phyloP scores from a whole-genome alignment of 352 stramenopile species.

The Pythium monospermum region DNA sequence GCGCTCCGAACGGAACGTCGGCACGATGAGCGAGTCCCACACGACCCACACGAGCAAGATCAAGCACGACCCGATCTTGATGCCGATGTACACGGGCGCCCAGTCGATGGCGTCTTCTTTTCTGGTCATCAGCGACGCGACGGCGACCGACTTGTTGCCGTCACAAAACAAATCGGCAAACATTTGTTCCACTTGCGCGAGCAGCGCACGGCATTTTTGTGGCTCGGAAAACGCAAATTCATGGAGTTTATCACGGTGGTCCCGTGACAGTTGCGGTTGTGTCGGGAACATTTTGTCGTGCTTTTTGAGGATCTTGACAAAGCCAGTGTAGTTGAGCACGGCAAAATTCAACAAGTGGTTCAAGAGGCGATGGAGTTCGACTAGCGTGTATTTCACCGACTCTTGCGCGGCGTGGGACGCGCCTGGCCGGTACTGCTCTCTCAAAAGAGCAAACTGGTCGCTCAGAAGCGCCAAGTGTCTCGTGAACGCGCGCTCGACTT shows the following conservation, averaged over 20 bases:
- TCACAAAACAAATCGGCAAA: slow-evolving; percentile 79
- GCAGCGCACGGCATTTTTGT: slow-evolving; percentile 36
- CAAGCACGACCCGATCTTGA: slow-evolving; percentile 76
- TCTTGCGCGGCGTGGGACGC: slow-evolving; percentile 63
- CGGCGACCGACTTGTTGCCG: slow-evolving; percentile 57
- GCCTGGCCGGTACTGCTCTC: slow-evolving; percentile 54
- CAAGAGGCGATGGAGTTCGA: slow-evolving; percentile 91
- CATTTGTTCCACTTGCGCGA: slow-evolving; percentile 52
- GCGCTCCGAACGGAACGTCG: slow-evolving; percentile 56
- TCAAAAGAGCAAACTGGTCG: slow-evolving; percentile 82
- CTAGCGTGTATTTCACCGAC: slow-evolving; percentile 91
- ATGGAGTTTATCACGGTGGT: slow-evolving; percentile 48
- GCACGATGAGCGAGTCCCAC: slow-evolving; percentile 92
- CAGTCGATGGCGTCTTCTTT: slow-evolving; percentile 72
- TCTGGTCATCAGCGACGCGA: slow-evolving; percentile 79
- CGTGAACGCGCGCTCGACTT: slow-evolving; percentile 91
- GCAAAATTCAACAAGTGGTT: slow-evolving; percentile 96
- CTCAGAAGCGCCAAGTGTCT: slow-evolving; percentile 78
- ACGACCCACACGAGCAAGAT: slow-evolving; percentile 91
- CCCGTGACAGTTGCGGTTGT: slow-evolving; percentile 26
- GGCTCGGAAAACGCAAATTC: slow-evolving; percentile 59
- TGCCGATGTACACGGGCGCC: slow-evolving; percentile 79
- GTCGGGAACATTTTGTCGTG: slow-evolving; percentile 88
- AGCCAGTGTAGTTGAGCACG: slow-evolving; percentile 97
- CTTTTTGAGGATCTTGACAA: slow-evolving; percentile 98